Percentiles rank a stretch among this genome's conserved stretches.
These are phyloP conservation scores for Nakazawaea siamensis DNA, from an alignment of 805 yeast genomes.

Conservation along the genomic window DNA sequence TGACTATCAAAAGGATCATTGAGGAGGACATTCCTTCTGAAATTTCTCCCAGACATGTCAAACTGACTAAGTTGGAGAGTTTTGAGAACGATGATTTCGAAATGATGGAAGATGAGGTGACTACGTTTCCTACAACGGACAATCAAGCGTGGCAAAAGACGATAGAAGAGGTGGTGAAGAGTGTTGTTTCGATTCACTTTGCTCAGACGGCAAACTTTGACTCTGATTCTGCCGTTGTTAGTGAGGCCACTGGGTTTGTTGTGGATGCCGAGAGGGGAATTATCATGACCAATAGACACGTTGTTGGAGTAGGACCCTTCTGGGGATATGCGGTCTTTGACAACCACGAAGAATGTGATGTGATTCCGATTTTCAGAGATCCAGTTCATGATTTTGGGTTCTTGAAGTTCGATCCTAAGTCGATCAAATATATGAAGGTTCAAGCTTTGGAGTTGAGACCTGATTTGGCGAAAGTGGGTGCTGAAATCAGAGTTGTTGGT, in stretches of 20 bases:
- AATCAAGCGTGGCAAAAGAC: constrained; percentile 68
- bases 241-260: constrained; percentile 94
- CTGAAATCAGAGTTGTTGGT: constrained; percentile 91
- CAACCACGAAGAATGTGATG: constrained; percentile 89
- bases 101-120: constrained; percentile 9
- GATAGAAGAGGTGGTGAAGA: constrained; percentile 70
- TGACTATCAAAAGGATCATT: constrained; percentile 8
- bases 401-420: constrained; percentile 63
- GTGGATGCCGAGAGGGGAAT: constrained; percentile 79
- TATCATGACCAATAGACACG: constrained; percentile 87
- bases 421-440: constrained; percentile 66
- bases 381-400: constrained; percentile 96
- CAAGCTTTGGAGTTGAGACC: constrained; percentile 65
- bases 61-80: background rate
- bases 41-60: background rate
- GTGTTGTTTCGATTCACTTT: constrained; percentile 86
- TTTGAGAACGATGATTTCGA: constrained; percentile 3
- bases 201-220: constrained; percentile 83
- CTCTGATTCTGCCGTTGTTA: constrained; percentile 69
- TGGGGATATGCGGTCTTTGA: constrained; percentile 88
- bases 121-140: no score
- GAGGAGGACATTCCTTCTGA: constrained; percentile 4
- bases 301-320: constrained; percentile 93
- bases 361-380: constrained; percentile 80
- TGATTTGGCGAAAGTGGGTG: constrained; percentile 81